These are phyloP conservation scores for Thelonectria rubi DNA, from an alignment of 2,329 filamentous ascomycete genomes.

Conservation along the genomic window DNA sequence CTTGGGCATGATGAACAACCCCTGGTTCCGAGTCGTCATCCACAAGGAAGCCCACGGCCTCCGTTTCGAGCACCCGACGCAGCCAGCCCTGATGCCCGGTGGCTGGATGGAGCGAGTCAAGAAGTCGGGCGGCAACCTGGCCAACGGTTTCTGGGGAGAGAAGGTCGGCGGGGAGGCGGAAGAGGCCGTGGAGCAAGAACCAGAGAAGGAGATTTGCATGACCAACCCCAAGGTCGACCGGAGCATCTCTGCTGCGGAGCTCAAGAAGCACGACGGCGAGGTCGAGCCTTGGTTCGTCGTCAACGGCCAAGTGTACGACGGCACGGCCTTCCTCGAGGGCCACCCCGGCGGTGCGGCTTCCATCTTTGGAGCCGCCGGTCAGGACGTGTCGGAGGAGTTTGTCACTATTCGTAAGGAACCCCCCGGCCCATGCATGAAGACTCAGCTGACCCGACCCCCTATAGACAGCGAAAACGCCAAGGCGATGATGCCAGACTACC, in stretches of 20 bases:
- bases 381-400: conserved; percentile 88
- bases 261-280: conserved; percentile 72
- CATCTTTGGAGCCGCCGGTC: conserved; percentile 82
- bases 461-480: conserved; percentile 91
- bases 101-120: conserved; percentile 97
- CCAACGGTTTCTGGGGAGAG: conserved; percentile 88
- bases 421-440: neutral
- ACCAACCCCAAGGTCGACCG: conserved; percentile 72
- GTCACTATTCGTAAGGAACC: conserved; percentile 83
- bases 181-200: conserved; percentile 55
- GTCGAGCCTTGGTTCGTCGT: conserved; percentile 86
- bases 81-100: conserved; percentile 77
- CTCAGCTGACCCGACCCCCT: conserved; percentile 36
- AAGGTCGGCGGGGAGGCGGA: conserved; percentile 63
- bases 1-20: conserved; percentile 97
- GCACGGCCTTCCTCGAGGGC: conserved; percentile 78
- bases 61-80: conserved; percentile 88
- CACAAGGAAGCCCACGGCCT: conserved; percentile 69
- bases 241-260: conserved; percentile 74
- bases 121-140: conserved; percentile 79
- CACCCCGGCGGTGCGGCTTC: conserved; percentile 89
- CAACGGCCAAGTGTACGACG: conserved; percentile 88
- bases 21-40: conserved; percentile 87
- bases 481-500: conserved; percentile 85
- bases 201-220: conserved; percentile 77